phyloP scores from a whole-genome alignment of 2,329 filamentous ascomycete genomes.

The Uncinocarpus reesii region DNA sequence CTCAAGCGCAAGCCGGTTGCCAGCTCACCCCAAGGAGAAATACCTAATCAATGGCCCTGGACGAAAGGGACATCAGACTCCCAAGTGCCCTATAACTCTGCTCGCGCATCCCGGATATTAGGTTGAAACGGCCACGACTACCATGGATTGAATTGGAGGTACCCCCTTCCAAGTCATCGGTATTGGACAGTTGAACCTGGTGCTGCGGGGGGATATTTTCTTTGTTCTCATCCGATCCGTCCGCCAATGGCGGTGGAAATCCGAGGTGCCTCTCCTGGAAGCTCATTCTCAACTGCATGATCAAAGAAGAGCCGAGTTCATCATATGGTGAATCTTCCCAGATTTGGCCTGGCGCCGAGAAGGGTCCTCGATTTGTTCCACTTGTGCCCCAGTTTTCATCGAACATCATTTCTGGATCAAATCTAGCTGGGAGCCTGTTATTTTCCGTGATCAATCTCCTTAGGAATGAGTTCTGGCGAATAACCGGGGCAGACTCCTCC shows the following conservation, averaged over 20 bases:
- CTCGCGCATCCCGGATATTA: background rate
- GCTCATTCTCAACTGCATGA: background rate
- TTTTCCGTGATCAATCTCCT: background rate
- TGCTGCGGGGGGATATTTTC: slow-evolving; percentile 11
- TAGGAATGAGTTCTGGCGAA: background rate
- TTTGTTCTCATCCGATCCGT: slow-evolving; percentile 10
- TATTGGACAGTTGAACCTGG: background rate
- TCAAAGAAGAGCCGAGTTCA: background rate
- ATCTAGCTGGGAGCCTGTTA: background rate
- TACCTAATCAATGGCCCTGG: background rate
- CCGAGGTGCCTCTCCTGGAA: background rate
- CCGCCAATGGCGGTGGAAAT: background rate
- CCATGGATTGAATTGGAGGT: background rate
- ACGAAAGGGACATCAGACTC: background rate
- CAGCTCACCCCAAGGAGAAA: background rate
- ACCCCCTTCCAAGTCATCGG: background rate
- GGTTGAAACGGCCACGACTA: background rate
- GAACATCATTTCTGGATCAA: slow-evolving; percentile 7
- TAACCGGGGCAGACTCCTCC: background rate
- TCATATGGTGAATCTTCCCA: slow-evolving; percentile 12
- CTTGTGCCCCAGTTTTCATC: background rate
- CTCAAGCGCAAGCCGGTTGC: too few relatives aligned
- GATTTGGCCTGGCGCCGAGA: slow-evolving; percentile 5
- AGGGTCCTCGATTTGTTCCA: background rate
- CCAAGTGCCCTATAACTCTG: background rate